Evolutionary conservation across 768 basidiomycete species (phyloP).

Genomic region (Macrolepiota fuliginosa): DNA sequence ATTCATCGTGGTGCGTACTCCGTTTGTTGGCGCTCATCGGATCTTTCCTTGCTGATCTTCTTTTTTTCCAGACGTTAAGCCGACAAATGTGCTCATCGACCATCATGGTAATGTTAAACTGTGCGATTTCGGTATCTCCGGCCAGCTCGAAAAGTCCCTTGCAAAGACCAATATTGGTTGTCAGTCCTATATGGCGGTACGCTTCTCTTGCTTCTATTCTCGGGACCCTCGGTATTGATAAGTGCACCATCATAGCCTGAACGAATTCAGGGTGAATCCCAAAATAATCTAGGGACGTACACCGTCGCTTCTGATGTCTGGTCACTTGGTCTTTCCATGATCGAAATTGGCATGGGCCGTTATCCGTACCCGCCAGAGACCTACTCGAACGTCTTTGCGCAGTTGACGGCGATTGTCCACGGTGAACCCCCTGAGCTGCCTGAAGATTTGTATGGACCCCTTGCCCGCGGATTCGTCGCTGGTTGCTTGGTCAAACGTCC

Average conservation of each 20-base stretch:
- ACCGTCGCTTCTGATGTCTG: constrained; percentile 97
- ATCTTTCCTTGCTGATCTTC: constrained; percentile 1
- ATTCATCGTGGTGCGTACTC: constrained; percentile 47
- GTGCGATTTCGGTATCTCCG: constrained; percentile 98
- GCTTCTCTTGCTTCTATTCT: constrained; percentile 24
- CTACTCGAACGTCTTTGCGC: constrained; percentile 95
- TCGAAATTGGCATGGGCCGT: constrained; percentile 85
- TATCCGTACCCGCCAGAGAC: constrained; percentile 99
- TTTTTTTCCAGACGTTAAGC: constrained; percentile 71
- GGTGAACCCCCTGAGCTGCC: constrained; percentile 91
- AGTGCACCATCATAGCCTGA: constrained; percentile 62
- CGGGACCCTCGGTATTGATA: not conserved
- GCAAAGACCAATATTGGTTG: constrained; percentile 99
- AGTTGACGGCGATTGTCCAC: constrained; percentile 92
- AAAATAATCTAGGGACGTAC: constrained; percentile 83
- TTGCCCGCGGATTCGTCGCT: constrained; percentile 81
- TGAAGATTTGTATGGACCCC: constrained; percentile 57
- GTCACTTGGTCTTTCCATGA: constrained; percentile 92
- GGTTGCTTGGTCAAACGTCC: constrained; percentile 82
- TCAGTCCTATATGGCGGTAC: constrained; percentile 97
- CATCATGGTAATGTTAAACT: constrained; percentile 87
- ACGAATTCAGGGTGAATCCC: constrained; percentile 92
- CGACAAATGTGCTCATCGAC: constrained; percentile 92
- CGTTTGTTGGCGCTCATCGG: not conserved
- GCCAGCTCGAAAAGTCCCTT: constrained; percentile 92